Evolutionary conservation across 805 yeast genomes (phyloP), one percentile per base, ranked within the genome.

Genomic region (Kregervanrija delftensis): DNA sequence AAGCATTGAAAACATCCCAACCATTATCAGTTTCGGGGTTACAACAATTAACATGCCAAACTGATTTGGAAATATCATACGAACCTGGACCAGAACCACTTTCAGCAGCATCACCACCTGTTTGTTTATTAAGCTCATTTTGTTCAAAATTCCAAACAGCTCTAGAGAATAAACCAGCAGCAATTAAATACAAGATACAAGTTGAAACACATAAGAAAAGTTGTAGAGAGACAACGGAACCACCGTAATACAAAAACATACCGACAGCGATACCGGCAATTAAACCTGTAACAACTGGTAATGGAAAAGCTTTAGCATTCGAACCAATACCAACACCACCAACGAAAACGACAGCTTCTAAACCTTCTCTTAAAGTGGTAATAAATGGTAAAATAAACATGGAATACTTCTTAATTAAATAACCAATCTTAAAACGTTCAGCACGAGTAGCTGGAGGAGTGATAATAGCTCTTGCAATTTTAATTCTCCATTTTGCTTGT

Each of bases 41-140:
- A 72, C 98, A 91, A 71, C 97, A 91, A 75, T 91, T 89, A 49
- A 91, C 95, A 69, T 91, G 99, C 90, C 96, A 91, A 28, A 91
- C 96, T 11, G 85, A 68, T 58, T 75, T 76, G 41, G 72, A 58
- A 58, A 91, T 78, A 66, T 91, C 82, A 68, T 91, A 91, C 22
- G 97, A 83, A 61, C 99, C 99, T 37, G 96, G 91, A 55, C 99
- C 99, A 44, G 82, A 74, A 57, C 98, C 98, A 56, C 73, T 69
- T 67, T 91, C 98, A 34, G 96, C 76, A 22, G 95, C 96, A 69
- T 91, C 97, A 69, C 96, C 96, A 63, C 98, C 98, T 33, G 95
- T 79, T 43, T 71, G 59, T 48, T 69, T 54, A 64, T 77, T 74
- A 72, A 75, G 91, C 17, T 59, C 61, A 65, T 88, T 72, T 60